Percentiles rank a stretch among this genome's conserved stretches.
These are phyloP conservation scores for Moricandia moricandioides DNA, from an alignment of 345 rosid species.

Conservation along the genomic window DNA sequence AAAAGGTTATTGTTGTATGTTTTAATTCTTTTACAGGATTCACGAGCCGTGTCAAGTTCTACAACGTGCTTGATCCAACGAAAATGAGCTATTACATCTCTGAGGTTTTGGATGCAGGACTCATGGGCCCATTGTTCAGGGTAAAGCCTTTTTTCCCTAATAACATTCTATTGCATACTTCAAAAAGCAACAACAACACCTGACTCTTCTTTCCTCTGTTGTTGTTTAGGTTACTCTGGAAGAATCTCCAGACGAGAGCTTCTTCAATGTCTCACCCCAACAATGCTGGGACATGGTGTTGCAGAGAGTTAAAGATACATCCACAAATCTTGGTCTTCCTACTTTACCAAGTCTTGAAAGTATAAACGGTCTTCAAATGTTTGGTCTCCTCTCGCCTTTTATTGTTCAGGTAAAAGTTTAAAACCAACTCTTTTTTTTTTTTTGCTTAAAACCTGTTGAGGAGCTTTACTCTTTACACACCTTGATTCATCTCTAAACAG, in stretches of 20 bases:
- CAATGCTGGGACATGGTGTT: slow-evolving; percentile 90
- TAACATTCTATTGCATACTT: not conserved
- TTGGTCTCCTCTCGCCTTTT: slow-evolving; percentile 67
- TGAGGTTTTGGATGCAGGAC: slow-evolving; percentile 77
- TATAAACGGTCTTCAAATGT: slow-evolving; percentile 77
- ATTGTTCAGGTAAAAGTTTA: slow-evolving; percentile 54
- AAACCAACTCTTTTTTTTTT: not conserved
- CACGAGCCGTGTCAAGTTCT: slow-evolving; percentile 66
- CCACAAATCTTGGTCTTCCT: slow-evolving; percentile 40
- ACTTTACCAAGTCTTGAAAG: slow-evolving; percentile 30
- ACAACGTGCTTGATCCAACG: slow-evolving; percentile 59
- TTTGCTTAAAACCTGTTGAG: too few species aligned
- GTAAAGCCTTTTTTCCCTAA: slow-evolving; percentile 28
- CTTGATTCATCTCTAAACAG: slow-evolving; percentile 37
- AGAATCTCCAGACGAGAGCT: slow-evolving; percentile 54
- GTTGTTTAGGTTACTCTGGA: slow-evolving; percentile 72
- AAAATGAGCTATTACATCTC: slow-evolving; percentile 59
- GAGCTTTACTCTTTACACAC: not conserved
- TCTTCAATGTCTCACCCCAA: slow-evolving; percentile 56
- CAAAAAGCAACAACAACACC: not conserved
- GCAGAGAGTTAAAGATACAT: slow-evolving; percentile 44
- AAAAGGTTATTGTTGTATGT: too few species aligned
- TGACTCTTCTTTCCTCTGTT: not conserved
- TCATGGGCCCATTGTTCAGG: slow-evolving; percentile 84
- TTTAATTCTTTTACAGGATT: slow-evolving; percentile 41